Base-by-base conservation (phyloP, 192 early-diverging fungal genomes). In the Rhizoclosmatium globosum region DNA sequence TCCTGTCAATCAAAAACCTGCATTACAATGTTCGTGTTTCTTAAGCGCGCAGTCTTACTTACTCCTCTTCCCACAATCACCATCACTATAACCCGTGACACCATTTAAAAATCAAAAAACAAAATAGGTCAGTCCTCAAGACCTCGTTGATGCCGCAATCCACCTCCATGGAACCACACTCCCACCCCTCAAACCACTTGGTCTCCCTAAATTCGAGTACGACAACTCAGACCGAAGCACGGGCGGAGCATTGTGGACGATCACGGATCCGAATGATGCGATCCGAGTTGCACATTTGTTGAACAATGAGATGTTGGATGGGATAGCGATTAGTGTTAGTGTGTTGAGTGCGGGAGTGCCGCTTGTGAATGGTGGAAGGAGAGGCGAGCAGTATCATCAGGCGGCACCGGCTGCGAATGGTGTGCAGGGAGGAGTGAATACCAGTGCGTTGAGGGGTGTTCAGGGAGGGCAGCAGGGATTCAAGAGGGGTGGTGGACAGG, bases 1-100 rank as follows among this genome's bases (percentile, higher is more conserved):
- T 77, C 45, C 46, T 77, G 6, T 74, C 72, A 3, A 41, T 74
- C 46, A 74, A 74, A 39, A 62, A 74, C 58, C 42, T 74, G 56
- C 72, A 74, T 58, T 74, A 44, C 72, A 62, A 42, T 44, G 72
- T 74, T 2, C 13, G 70, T 69, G 7, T 15, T 17, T 38, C 45
- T 23, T 42, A 17, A 45, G 9, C 31, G 17, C 17, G 9, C 50
- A 6, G n/a, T 57, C 43, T 19, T 43, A 21, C 50, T 38, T 48
- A n/a, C 17, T 57, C 56, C 70, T 71, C 15, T 48, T n/a, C 50
- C 70, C 9, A 19, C 6, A 62, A 62, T 21, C 60, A 31, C 9
- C 6, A 7, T 7, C 15, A 13, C 9, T 53, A 17, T 17, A 17
- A 13, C 17, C 6, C 1, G 6, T 53, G 17, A 53, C 6, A 0